Base-by-base conservation (phyloP, 331 rosid genomes). In the Malus hybrid region DNA sequence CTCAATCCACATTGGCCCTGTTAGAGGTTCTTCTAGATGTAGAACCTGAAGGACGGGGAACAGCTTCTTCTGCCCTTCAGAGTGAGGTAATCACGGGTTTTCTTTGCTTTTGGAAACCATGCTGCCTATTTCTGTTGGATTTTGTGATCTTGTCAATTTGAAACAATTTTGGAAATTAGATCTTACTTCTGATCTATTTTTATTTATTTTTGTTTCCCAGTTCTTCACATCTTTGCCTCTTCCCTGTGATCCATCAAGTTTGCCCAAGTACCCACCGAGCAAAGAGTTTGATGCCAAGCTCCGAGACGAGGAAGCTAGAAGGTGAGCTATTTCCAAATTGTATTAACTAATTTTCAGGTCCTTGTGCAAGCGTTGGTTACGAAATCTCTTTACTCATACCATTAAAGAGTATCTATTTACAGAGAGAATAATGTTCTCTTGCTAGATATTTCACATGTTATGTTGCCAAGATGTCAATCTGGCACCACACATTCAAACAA, bases 261-360 rank as follows among this genome's bases (percentile, higher is more conserved):
- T 93, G 85, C 98, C 97, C 8, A 88, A 85, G 79, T 89, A 91
- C 73, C 93, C 93, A 65, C 98, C 98, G 0, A 88, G 92, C 85
- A 93, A 93, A 87, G 98, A 93, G 87, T 84, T 93, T 72, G 97
- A 91, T 85, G 93, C 81, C 73, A 89, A 85, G 84, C 77, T 85
- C 64, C 89, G 87, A 56, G 88, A 93, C 1, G 93, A 89, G 84
- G 98, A 93, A 83, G 86, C 87, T 67, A 89, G 85, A 86, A 89
- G 98, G 98, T 93, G 82, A 77, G 69, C 36, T 54, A 72, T 80
- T 78, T 76, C 48, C 50, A 12, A 14, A 63, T 73, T 18, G 69
- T 60, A n/a, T 73, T 70, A 65, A 12, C 11, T 24, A 20, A 14
- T 64, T 46, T 42, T 60, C 31, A 60, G 33, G 28, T 50, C 56